These are phyloP conservation scores for Aspergillus carbonarius DNA, from an alignment of 2,329 filamentous ascomycete species.

Conservation along the genomic window DNA sequence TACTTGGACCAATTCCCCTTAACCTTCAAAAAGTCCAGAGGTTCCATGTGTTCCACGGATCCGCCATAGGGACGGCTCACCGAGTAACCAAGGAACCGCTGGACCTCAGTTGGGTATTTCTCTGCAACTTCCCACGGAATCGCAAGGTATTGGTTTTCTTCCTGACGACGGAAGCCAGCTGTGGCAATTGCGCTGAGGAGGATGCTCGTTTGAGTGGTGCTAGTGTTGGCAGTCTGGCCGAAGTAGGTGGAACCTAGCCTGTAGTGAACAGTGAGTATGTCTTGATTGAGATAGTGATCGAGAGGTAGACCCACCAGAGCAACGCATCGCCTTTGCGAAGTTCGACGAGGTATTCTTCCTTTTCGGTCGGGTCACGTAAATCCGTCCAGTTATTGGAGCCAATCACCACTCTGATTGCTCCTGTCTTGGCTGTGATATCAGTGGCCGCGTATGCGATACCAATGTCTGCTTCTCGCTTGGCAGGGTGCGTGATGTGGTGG, in stretches of 20 bases:
- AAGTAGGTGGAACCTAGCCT: not conserved
- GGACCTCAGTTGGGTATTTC: not conserved
- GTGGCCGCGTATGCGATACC: not conserved
- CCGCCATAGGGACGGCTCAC: not conserved
- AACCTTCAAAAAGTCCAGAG: not conserved
- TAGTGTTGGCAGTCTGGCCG: not conserved
- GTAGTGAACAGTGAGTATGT: too few relatives aligned
- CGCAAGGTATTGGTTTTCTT: not conserved
- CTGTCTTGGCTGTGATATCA: not conserved
- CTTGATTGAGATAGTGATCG: too few relatives aligned
- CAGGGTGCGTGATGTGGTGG: not conserved
- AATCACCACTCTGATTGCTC: not conserved
- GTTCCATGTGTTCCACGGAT: slow-evolving; percentile 1
- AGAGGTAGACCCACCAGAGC: not conserved
- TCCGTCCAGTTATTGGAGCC: not conserved
- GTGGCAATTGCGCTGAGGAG: not conserved
- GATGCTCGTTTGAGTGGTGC: not conserved
- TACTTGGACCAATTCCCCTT: not conserved
- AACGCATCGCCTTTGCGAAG: not conserved
- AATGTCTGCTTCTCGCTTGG: not conserved
- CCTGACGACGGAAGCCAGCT: not conserved
- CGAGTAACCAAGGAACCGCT: not conserved
- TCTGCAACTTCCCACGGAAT: not conserved
- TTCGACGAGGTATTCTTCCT: not conserved
- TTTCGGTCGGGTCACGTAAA: not conserved